Evolutionary conservation across 2,329 filamentous ascomycete species (phyloP), one percentile per base, ranked within the genome.

Genomic region (Colletotrichum orbiculare): DNA sequence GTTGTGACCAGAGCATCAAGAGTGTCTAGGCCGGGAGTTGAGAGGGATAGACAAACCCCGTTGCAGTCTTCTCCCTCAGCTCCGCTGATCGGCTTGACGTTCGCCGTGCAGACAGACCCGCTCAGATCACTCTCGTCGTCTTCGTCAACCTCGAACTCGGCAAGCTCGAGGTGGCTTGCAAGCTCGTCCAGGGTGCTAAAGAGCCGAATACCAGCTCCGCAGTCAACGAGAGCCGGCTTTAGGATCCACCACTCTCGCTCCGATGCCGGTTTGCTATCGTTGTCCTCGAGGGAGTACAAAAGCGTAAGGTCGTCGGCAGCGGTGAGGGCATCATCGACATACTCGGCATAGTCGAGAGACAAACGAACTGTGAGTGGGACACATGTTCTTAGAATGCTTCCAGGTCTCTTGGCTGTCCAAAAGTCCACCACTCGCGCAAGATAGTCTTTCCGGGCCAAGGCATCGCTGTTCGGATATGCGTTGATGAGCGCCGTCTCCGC

Each of bases 221-320:
- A 79, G 25, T 79, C 77, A 9, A 78, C 73, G 64, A 79, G 68
- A 0, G 77, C 77, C 2, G 77, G 77, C 54, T 79, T 79, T 4
- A 79, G 57, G 33, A 79, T 79, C 77, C 77, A 79, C 76, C 77
- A 79, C 38, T 78, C 73, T 1, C 77, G 69, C 2, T 78, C 70
- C 0, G 54, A 54, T 0, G 73, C 39, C 1, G 68, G 65, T 49
- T 71, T 77, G 8, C 39, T 45, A 17, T 71, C 73, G 39, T 79
- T 79, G 4, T 75, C 71, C 35, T 78, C 75, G 0, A 79, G 72
- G 0, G 76, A 78, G 43, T 71, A 74, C 33, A 78, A 43, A 1
- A 79, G 55, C 0, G 72, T 72, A 12, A 79, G 69, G 17, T 78
- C 76, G 41, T 79, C 77, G 0, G 77, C 76, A 2, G 76, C 76